Evolutionary conservation across 2,329 filamentous ascomycete species (phyloP).

Genomic region (Pyricularia sp.): DNA sequence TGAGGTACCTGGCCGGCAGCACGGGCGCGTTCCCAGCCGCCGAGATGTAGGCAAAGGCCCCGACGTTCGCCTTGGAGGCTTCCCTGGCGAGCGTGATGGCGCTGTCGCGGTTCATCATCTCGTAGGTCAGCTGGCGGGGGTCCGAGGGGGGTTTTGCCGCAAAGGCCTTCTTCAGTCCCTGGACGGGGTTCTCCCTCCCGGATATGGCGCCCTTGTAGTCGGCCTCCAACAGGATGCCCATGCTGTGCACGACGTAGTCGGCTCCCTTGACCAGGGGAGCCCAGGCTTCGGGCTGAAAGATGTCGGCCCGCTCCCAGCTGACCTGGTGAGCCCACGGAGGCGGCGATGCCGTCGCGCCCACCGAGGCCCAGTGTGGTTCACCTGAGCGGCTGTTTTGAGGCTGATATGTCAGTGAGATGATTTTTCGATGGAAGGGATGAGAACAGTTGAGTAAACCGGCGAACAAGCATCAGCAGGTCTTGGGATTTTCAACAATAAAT

Average conservation of each 20-base stretch:
- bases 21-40: slow-evolving; percentile 80
- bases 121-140: slow-evolving; percentile 77
- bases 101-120: slow-evolving; percentile 91
- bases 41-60: slow-evolving; percentile 78
- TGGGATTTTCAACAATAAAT: neutral
- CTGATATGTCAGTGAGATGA: slow-evolving; percentile 1
- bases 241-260: slow-evolving; percentile 82
- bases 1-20: slow-evolving; percentile 76
- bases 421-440: neutral
- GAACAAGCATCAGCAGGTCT: too few relatives aligned
- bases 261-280: slow-evolving; percentile 64
- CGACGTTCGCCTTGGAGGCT: slow-evolving; percentile 52
- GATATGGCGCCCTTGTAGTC: slow-evolving; percentile 93
- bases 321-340: slow-evolving; percentile 78
- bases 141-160: slow-evolving; percentile 38
- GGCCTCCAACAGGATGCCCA: slow-evolving; percentile 93
- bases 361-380: slow-evolving; percentile 72
- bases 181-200: slow-evolving; percentile 72
- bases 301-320: slow-evolving; percentile 79
- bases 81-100: slow-evolving; percentile 78
- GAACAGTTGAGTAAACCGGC: neutral
- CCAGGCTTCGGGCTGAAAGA: slow-evolving; percentile 77
- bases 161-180: slow-evolving; percentile 73
- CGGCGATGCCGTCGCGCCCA: slow-evolving; percentile 60
- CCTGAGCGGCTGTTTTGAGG: slow-evolving; percentile 64